phyloP scores from a whole-genome alignment of 306 rosid species.

The Leucaena leucocephala region DNA sequence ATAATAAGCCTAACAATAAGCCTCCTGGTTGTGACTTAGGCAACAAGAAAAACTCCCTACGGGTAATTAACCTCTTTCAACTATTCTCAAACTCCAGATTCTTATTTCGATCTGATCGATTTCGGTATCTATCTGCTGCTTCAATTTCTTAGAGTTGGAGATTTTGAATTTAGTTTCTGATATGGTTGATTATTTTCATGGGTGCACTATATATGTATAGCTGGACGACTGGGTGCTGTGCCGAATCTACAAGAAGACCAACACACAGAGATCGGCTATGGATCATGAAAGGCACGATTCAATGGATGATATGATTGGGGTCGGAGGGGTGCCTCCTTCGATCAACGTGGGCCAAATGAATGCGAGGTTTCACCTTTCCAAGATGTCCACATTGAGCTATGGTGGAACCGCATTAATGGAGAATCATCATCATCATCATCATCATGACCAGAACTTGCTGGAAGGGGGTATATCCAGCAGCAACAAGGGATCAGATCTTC shows the following conservation, averaged over 20 bases:
- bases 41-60: constrained; percentile 83
- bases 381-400: constrained; percentile 42
- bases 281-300: constrained; percentile 71
- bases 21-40: constrained; percentile 77
- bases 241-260: constrained; percentile 92
- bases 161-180: neutral
- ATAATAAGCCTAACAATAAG: constrained; percentile 63
- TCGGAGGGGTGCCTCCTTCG: constrained; percentile 41
- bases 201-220: constrained; percentile 37
- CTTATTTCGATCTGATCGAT: neutral
- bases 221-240: constrained; percentile 96
- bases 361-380: constrained; percentile 59
- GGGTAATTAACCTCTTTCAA: constrained; percentile 46
- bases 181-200: neutral
- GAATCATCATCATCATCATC: neutral
- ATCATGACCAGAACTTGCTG: constrained; percentile 52
- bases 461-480: constrained; percentile 49
- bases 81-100: neutral
- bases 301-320: constrained; percentile 59
- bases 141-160: neutral
- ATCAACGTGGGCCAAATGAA: constrained; percentile 17
- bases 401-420: constrained; percentile 43
- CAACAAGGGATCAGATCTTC: constrained; percentile 29
- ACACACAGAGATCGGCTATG: constrained; percentile 52
- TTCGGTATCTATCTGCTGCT: neutral